Evolutionary conservation across 345 rosid genomes (phyloP).

Genomic region (Rhodamnia rubescens): DNA sequence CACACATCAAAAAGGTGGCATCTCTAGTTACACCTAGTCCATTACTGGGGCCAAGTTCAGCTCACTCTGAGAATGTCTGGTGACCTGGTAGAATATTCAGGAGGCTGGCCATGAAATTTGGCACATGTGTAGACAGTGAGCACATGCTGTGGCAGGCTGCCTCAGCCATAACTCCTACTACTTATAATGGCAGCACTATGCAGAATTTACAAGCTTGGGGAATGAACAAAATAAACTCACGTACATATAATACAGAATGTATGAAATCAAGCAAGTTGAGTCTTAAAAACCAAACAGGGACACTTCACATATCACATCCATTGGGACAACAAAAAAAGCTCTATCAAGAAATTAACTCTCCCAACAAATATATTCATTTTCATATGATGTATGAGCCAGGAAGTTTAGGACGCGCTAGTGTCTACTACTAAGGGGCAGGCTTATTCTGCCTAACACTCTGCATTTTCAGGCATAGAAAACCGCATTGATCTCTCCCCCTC

Average conservation of each 20-base stretch:
- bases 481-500: not conserved
- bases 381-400: not conserved
- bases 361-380: not conserved
- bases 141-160: not conserved
- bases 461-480: not conserved
- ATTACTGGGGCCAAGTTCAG: not conserved
- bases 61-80: not conserved
- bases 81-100: not conserved
- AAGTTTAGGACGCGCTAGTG: not conserved
- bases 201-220: not conserved
- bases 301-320: not conserved
- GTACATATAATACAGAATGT: not conserved
- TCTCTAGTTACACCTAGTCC: not conserved
- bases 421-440: not conserved
- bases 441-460: not conserved
- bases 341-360: not conserved
- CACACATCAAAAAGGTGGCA: not conserved
- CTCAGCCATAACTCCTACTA: not conserved
- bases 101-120: not conserved
- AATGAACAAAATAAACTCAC: not conserved
- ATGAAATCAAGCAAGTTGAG: not conserved
- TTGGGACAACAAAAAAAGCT: not conserved
- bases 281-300: not conserved
- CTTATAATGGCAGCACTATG: not conserved
- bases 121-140: not conserved